Evolutionary conservation across 441 rosid species (phyloP), one percentile per base, ranked within the genome.

Genomic region (Corymbia citriodora): DNA sequence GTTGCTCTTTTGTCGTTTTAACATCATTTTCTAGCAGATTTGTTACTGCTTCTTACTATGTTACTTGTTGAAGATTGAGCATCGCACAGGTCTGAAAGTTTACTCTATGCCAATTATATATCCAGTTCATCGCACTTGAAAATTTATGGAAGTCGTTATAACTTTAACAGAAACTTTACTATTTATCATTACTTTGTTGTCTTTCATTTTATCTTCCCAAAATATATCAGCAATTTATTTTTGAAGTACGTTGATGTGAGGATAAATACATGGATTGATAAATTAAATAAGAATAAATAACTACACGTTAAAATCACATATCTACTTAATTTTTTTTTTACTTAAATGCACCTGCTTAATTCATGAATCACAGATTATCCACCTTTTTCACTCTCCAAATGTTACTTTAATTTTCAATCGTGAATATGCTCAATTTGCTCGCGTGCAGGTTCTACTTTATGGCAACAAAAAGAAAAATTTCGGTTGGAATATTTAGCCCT

Each of bases 61-160:
- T 12, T 29, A 29, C 65, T 63, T 7, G 31, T 63, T 6, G 70
- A 1, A 63, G 18, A 63, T 16, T 1, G 14, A 29, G 17, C 31
- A 63, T 63, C 70, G 13, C 16, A 1, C 16, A 0, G 0, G n/a
- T 59, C 25, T 59, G 65, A 59, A 4, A 5, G 11, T 9, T 25
- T 59, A 4, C 65, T 4, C 25, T 59, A 59, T 9, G 65, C 65
- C 65, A 59, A 29, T 1, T 59, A 25, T 4, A 25, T 23, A 4
- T 59, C 65, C 1, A 7, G 3, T 59, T 10, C 0, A 0, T 59
- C 65, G 3, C 17, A 6, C 33, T 3, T 1, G 3, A 63, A 29
- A 27, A 3, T 0, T 2, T 31, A 13, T 4, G 7, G 16, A 1
- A 0, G 17, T 63, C 31, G 10, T 29, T 63, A 63, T 63, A 63